Base-by-base conservation (phyloP, 2,329 filamentous ascomycete species). In the Penicillium sumatraense region DNA sequence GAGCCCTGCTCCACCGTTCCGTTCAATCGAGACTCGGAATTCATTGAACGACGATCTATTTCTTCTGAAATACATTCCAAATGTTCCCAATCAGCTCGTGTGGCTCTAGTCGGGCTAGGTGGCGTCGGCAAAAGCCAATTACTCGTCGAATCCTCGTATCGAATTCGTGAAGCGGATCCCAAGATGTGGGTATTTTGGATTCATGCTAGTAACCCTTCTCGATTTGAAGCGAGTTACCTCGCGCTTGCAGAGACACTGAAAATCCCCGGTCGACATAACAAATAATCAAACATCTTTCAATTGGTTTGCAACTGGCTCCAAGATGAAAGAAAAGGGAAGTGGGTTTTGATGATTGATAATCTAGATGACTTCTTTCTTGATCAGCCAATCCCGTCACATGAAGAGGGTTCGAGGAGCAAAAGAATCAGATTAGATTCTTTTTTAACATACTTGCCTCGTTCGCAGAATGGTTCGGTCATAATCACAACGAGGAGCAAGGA, bases 111-210 rank as follows among this genome's bases (percentile, higher is more conserved):
- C n/a, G 38, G 38, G n/a, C 23, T 41, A 2, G 38, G 38, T 23
- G 38, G 38, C n/a, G 38, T 24, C 7, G 21, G 21, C 20, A 31
- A 16, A 52, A 52, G 24, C 2, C 29, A 35, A 11, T 13, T 52
- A 26, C 29, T 29, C 27, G 36, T 52, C 16, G 40, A 52, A 35
- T 52, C 38, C n/a, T 26, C 49, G 10, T 45, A 52, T 23, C 41
- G 29, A 14, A 23, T 38, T 14, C 40, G 29, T 3, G 40, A 46
- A 26, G 18, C 10, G 18, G 11, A 13, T 8, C 29, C 27, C 1
- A 16, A 51, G 26, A 27, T 8, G 11, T 45, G 20, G 40, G 40
- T 51, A 13, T 21, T 51, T 9, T 21, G 18, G 36, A 20, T 40
- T 20, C 36, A 40, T 18, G 9, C 36, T 16, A 40, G 36, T 40